Percentiles rank a stretch among this genome's conserved stretches.
Evolutionary conservation across 2,329 filamentous ascomycete genomes (phyloP).

Genomic region (Monosporascus cannonballus): DNA sequence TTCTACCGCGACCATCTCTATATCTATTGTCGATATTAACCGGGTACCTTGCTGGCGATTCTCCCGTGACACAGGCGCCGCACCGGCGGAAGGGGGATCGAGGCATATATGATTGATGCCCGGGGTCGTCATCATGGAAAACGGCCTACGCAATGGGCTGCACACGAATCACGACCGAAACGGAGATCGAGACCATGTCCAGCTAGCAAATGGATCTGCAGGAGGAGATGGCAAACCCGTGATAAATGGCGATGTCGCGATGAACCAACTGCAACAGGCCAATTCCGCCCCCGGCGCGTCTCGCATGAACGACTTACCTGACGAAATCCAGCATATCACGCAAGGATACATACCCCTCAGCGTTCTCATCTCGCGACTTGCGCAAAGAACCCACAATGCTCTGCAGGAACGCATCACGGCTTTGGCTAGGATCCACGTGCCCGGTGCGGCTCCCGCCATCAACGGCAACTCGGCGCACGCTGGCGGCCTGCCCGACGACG

Average conservation of each 20-base stretch:
- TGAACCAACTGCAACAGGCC: conserved; percentile 15
- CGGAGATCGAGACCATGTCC: conserved; percentile 46
- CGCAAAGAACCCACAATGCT: conserved; percentile 77
- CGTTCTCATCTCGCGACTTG: conserved; percentile 67
- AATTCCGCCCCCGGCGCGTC: conserved; percentile 16
- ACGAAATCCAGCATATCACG: conserved; percentile 65
- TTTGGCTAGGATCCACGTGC: conserved; percentile 62
- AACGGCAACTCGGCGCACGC: conserved; percentile 45
- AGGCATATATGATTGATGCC: conserved; percentile 36
- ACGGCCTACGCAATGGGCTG: conserved; percentile 45
- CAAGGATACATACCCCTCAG: conserved; percentile 71
- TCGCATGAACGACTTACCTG: conserved; percentile 53
- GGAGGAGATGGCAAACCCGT: conserved; percentile 25
- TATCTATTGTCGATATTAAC: neutral
- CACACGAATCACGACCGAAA: conserved; percentile 48
- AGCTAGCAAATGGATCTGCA: conserved; percentile 21
- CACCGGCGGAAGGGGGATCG: conserved; percentile 26
- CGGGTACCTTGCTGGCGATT: conserved; percentile 11
- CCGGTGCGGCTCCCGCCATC: conserved; percentile 34
- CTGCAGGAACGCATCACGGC: conserved; percentile 64
- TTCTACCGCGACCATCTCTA: neutral
- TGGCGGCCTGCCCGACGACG: conserved; percentile 43
- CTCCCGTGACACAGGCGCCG: conserved; percentile 18
- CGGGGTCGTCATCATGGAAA: conserved; percentile 49
- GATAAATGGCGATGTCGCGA: conserved; percentile 17